Conservation (phyloP, 2,329 filamentous ascomycete genomes). For the Xylariaceae sp. region DNA sequence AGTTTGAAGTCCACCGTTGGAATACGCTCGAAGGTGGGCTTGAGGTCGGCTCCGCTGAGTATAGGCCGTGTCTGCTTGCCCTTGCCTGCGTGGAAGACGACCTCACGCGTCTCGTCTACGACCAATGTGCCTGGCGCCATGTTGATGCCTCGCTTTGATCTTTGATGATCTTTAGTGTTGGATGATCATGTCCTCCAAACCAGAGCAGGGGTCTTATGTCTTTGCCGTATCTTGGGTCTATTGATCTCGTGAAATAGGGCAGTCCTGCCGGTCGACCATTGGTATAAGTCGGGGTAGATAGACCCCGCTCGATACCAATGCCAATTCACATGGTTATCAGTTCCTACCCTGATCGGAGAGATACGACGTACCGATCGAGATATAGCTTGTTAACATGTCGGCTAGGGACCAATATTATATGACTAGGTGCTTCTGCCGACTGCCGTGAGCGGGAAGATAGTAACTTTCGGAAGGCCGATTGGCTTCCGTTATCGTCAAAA, state of each 20-base stretch:
- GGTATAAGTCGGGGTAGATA: too few species aligned
- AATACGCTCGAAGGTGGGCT: constrained; percentile 6
- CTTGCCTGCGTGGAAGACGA: constrained; percentile 17
- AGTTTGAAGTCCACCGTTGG: constrained; percentile 7
- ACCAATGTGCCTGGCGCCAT: constrained; percentile 14
- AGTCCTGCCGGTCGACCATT: too few species aligned
- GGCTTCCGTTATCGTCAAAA: too few species aligned
- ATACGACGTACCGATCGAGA: not conserved
- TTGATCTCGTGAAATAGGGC: too few species aligned
- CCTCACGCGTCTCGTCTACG: constrained; percentile 6
- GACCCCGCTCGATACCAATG: too few species aligned
- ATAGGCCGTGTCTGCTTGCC: constrained; percentile 7
- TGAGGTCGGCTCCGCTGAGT: constrained; percentile 2
- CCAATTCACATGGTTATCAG: too few species aligned
- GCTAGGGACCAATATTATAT: not conserved
- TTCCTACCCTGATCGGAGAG: too few species aligned
- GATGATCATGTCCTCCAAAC: not conserved
- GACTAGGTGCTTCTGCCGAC: too few species aligned
- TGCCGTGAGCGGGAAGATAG: not conserved
- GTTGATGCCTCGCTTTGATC: not conserved
- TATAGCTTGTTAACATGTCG: not conserved
- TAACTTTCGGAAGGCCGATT: too few species aligned
- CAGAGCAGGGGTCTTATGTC: too few species aligned
- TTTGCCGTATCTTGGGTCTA: too few species aligned
- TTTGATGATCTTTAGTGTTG: not conserved